Conservation (phyloP, 495 filamentous ascomycete genomes). For the Talaromyces trachyspermus region DNA sequence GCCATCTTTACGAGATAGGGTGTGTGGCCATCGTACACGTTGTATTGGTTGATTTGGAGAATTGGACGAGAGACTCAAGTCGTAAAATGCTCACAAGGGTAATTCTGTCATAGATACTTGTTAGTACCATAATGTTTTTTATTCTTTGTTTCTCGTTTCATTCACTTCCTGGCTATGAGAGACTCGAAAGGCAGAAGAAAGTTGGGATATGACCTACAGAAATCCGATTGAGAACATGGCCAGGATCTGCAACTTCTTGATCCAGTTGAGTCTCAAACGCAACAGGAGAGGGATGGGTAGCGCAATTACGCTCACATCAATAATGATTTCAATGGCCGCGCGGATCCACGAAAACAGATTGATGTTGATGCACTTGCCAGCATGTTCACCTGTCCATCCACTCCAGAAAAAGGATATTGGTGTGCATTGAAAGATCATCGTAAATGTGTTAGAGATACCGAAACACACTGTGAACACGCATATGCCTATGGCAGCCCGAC, state of each 20-base stretch:
- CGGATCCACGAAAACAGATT: slow-evolving; percentile 16
- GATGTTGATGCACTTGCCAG: slow-evolving; percentile 19
- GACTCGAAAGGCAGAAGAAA: neutral
- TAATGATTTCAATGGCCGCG: slow-evolving; percentile 18
- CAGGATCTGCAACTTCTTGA: slow-evolving; percentile 42
- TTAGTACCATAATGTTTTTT: neutral
- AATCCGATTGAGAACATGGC: slow-evolving; percentile 48
- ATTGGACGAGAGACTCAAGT: slow-evolving; percentile 28
- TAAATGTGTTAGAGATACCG: slow-evolving; percentile 19
- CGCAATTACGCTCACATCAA: slow-evolving; percentile 19
- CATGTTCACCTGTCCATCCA: slow-evolving; percentile 21
- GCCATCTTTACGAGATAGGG: too few species aligned
- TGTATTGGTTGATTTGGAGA: slow-evolving; percentile 22
- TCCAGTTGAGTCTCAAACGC: slow-evolving; percentile 30
- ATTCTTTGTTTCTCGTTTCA: neutral
- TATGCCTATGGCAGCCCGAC: slow-evolving; percentile 18
- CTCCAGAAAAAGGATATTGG: slow-evolving; percentile 28
- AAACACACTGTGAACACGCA: slow-evolving; percentile 21
- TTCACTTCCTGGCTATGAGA: neutral
- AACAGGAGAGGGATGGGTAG: slow-evolving; percentile 39
- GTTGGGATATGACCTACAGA: slow-evolving; percentile 32
- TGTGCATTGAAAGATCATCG: slow-evolving; percentile 28
- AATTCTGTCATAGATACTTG: slow-evolving; percentile 22
- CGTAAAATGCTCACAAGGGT: slow-evolving; percentile 34
- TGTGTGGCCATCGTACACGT: too few species aligned